Conservation (phyloP, 1,284 basidiomycete species). For the Melampsora medusae region DNA sequence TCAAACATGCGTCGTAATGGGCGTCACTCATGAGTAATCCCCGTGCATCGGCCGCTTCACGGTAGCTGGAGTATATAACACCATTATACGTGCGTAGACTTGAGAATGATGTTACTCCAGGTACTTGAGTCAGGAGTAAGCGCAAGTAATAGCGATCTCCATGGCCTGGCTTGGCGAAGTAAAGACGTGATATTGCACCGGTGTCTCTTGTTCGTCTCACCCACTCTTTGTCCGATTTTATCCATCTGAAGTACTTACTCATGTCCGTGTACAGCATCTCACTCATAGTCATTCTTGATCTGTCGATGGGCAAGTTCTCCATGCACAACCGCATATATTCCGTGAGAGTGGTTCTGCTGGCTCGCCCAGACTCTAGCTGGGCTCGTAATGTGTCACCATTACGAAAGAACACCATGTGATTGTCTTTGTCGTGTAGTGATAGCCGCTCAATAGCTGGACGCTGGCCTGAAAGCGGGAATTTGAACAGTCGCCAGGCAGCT, state of each 20-base stretch:
- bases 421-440: too few species aligned
- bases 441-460: too few species aligned
- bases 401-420: too few species aligned
- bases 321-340: background rate
- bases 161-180: slow-evolving; percentile 53
- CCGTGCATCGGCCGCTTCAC: slow-evolving; percentile 56
- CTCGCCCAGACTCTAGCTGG: too few species aligned
- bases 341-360: background rate
- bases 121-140: slow-evolving; percentile 55
- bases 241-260: too few species aligned
- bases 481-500: too few species aligned
- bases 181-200: slow-evolving; percentile 56
- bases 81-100: slow-evolving; percentile 54
- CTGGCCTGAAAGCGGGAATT: too few species aligned
- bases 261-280: too few species aligned
- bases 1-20: slow-evolving; percentile 58
- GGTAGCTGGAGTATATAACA: slow-evolving; percentile 51
- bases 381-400: too few species aligned
- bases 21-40: slow-evolving; percentile 55
- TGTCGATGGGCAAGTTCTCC: background rate
- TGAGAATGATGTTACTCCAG: slow-evolving; percentile 55
- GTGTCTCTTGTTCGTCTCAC: too few species aligned
- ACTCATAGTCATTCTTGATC: background rate
- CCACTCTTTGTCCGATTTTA: slow-evolving; percentile 46
- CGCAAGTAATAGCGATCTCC: slow-evolving; percentile 58